Conservation (phyloP, 805 yeast species). For the Ascoidea rubescens region DNA sequence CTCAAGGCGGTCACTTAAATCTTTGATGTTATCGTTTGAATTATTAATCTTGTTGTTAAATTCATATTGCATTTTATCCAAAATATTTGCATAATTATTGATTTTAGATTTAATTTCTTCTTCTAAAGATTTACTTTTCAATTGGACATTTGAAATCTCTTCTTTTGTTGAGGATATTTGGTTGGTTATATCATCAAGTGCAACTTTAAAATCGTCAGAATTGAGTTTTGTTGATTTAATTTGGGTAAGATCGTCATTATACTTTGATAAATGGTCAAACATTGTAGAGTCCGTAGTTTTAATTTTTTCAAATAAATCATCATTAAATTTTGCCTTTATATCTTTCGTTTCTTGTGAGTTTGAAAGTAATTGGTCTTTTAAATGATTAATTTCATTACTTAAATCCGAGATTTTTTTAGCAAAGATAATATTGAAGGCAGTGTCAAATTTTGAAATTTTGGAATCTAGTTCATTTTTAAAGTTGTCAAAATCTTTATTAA, state of each 20-base stretch:
- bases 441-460: neutral
- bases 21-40: neutral
- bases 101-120: neutral
- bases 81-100: too few species aligned
- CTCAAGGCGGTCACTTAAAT: neutral
- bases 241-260: neutral
- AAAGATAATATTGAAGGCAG: neutral
- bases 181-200: neutral
- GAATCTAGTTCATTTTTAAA: neutral
- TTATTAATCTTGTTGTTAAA: too few species aligned
- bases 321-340: neutral
- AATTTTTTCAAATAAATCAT: too few species aligned
- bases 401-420: neutral
- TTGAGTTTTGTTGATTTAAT: too few species aligned
- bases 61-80: neutral
- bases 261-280: too few species aligned
- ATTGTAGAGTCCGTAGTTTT: too few species aligned
- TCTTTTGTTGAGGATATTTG: neutral
- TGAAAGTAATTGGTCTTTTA: neutral
- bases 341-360: neutral
- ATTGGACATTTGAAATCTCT: neutral
- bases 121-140: too few species aligned
- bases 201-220: neutral
- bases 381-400: neutral
- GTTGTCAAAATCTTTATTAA: neutral